Evolutionary conservation across 1,284 basidiomycete genomes (phyloP).

Genomic region (Coniophora puteana): DNA sequence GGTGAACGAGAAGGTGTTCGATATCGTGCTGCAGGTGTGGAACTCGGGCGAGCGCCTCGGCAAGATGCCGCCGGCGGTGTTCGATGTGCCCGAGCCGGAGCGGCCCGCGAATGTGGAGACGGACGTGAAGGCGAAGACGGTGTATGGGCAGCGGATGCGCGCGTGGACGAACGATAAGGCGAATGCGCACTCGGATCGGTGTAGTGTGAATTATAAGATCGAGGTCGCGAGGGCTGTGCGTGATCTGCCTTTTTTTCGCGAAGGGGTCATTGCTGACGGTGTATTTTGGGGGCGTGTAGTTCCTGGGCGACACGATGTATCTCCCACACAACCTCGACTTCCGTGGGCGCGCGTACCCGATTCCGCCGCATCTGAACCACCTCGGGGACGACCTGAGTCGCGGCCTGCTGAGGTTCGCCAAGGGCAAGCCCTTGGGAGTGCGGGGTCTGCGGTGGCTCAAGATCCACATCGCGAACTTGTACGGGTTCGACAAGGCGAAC

Average conservation of each 20-base stretch:
- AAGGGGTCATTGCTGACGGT: background rate
- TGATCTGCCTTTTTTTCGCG: conserved; percentile 16
- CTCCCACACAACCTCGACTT: conserved; percentile 98
- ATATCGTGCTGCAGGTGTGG: conserved; percentile 78
- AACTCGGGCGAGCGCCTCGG: conserved; percentile 75
- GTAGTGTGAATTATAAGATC: conserved; percentile 95
- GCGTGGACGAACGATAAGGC: conserved; percentile 61
- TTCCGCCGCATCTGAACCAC: conserved; percentile 94
- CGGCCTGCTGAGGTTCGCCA: conserved; percentile 85
- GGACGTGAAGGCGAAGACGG: conserved; percentile 62
- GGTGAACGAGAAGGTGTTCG: conserved; percentile 78
- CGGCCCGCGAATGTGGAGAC: conserved; percentile 59
- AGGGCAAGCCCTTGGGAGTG: conserved; percentile 76
- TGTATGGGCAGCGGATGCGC: conserved; percentile 63
- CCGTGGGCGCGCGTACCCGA: conserved; percentile 95
- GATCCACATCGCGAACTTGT: conserved; percentile 92
- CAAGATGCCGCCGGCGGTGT: conserved; percentile 72
- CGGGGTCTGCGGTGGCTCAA: conserved; percentile 85
- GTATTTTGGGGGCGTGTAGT: conserved; percentile 38
- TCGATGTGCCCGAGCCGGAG: conserved; percentile 61
- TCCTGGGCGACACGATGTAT: conserved; percentile 86
- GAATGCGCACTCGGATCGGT: conserved; percentile 87
- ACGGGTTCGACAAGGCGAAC: conserved; percentile 93
- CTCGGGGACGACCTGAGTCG: conserved; percentile 95
- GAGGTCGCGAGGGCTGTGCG: conserved; percentile 91